Base-by-base conservation (phyloP, 768 basidiomycete species). In the Mycena latifolia region DNA sequence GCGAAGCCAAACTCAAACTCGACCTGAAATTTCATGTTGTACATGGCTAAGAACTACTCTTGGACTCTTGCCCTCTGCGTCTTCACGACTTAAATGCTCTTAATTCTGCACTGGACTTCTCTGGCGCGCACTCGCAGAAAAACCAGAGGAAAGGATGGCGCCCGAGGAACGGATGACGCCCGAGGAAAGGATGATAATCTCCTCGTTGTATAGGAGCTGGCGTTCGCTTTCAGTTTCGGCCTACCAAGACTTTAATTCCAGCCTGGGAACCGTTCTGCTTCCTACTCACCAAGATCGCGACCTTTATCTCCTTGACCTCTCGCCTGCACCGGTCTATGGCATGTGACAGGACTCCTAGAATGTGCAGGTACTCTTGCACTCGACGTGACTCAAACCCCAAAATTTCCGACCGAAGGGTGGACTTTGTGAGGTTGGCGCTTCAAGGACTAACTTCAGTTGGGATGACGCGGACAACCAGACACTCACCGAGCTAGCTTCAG, bases 271-370 rank as follows among this genome's bases (percentile, higher is more conserved):
- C 6, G 24, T 35, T 31, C 20, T n/a, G n/a, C n/a, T n/a, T 5
- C 15, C 17, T 45, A 33, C 50, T 39, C 3, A 65, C 63, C 33
- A 53, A 35, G 14, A 59, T 53, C 18, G 41, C 35, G 15, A 54
- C 25, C 29, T 65, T 50, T 25, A 65, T 55, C 17, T 47, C 46
- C 45, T 65, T 65, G 52, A 35, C 52, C 35, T 65, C 57, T 11
- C 52, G 25, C 46, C 28, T 60, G 57, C 51, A 65, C 17, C 22
- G 31, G 18, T 60, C 50, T 33, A 65, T 59, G 1, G 48, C 46
- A 2, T 24, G 14, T 14, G 57, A 54, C 5, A 65, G 25, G 5
- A 6, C n/a, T 20, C 63, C 45, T 43, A 54, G 2, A 17, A 60
- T 55, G 11, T 54, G 28, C 35, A 65, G 37, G 46, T 65, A 60